A percentile compares a stretch with the other conserved stretches of the same genome.
These are phyloP conservation scores for Colletotrichum sp. DNA, from an alignment of 2,329 filamentous ascomycete species.

Conservation along the genomic window DNA sequence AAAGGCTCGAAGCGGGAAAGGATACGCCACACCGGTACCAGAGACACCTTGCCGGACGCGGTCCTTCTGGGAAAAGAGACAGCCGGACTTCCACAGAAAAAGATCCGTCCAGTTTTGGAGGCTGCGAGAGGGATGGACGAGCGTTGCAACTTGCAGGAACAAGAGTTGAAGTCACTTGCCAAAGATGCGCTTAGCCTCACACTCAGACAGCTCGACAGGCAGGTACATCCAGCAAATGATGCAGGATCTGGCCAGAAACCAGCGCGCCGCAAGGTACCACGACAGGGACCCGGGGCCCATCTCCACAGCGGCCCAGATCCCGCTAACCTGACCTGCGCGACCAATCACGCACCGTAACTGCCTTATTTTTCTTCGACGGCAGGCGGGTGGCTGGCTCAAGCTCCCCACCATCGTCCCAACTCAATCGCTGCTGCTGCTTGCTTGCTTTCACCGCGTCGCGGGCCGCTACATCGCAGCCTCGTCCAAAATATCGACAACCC, in stretches of 20 bases:
- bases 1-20: neutral
- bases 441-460: neutral
- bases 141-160: neutral
- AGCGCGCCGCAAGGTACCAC: neutral
- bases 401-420: neutral
- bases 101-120: neutral
- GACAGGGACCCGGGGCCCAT: neutral
- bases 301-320: neutral
- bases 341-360: neutral
- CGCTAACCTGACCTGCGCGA: neutral
- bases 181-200: neutral
- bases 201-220: neutral
- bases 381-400: conserved; percentile 15
- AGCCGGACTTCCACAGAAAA: neutral
- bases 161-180: neutral
- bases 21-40: neutral
- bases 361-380: neutral
- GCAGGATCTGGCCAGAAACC: neutral
- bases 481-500: conserved; percentile 3
- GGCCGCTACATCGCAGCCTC: conserved; percentile 6
- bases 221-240: neutral
- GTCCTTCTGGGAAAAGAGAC: neutral
- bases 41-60: neutral
- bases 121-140: neutral
- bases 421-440: neutral